Evolutionary conservation across 768 basidiomycete species (phyloP), one percentile per base, ranked within the genome.

Genomic region (Cubamyces lactineus): DNA sequence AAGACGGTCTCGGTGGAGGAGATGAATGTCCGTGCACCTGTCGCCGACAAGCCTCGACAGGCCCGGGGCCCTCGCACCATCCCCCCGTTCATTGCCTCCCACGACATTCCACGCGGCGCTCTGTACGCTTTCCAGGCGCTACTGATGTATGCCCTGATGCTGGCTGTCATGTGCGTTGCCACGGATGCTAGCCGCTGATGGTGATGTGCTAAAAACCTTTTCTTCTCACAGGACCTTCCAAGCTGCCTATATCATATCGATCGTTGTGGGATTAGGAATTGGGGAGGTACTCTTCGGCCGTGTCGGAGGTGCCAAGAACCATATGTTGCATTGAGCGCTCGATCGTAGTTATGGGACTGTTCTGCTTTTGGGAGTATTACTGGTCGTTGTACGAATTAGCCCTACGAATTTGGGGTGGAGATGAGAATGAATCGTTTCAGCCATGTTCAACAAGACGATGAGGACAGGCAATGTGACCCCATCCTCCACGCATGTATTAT

Each of bases 231-330:
- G 93, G 94, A 90, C 90, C 6, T 95, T 90, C 75, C 86, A 94
- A 66, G 87, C 82, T 5, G 87, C 84, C 26, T 96, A 84, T 69
- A 80, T 95, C 58, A 82, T 95, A 38, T 80, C 87, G 12, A 84
- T 94, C 62, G 71, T 94, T 15, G 57, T 84, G 2, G 93, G 93
- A 1, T 75, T 89, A 30, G 88, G 85, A 9, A 71, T 89, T 17
- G 94, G 93, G 12, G 94, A 96, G 76, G 73, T 85, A 17, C 57
- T 87, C 34, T 90, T 92, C 67, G 88, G 88, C 9, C 78, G 88
- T 59, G 74, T 86, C 41, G 50, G 61, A 16, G 50, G 54, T 46
- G 50, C 50, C 28, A 54, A 59, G 47, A 55, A 48, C 21, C 66
- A 67, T 26, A 8, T 57, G 40, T 41, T 61, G 24, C 63, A 62